phyloP scores from a whole-genome alignment of 768 basidiomycete species.

The Tricholoma hemisulphureum region DNA sequence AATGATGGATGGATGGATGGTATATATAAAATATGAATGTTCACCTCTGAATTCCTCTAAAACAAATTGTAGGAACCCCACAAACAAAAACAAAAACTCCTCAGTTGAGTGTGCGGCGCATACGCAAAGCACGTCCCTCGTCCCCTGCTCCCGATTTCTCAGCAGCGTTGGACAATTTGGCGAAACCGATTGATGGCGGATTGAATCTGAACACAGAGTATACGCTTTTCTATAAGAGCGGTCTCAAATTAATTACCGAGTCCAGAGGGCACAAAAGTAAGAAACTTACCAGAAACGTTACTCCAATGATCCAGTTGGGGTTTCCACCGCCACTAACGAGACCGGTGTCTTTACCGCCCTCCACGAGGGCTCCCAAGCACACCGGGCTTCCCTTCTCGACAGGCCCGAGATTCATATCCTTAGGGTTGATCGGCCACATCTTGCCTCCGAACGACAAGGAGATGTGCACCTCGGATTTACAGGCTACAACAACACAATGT shows the following conservation, averaged over 20 bases:
- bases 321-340: conserved; percentile 37
- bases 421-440: conserved; percentile 68
- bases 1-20: too few relatives aligned
- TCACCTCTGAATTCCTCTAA: too few relatives aligned
- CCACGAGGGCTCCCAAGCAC: conserved; percentile 72
- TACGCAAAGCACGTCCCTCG: too few relatives aligned
- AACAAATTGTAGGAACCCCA: too few relatives aligned
- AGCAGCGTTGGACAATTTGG: conserved; percentile 44
- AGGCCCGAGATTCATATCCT: conserved; percentile 78
- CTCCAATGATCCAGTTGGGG: conserved; percentile 69
- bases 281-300: conserved; percentile 61
- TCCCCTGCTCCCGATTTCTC: conserved; percentile 39
- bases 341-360: conserved; percentile 50
- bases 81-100: too few relatives aligned
- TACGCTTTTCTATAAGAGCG: conserved; percentile 51
- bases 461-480: conserved; percentile 54
- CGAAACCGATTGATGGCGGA: conserved; percentile 52
- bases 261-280: background rate
- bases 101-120: too few relatives aligned
- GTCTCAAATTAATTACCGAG: background rate
- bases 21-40: too few relatives aligned
- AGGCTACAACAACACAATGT: conserved; percentile 59
- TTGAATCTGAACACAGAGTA: conserved; percentile 47
- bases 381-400: conserved; percentile 30
- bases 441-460: conserved; percentile 77